Evolutionary conservation across 2,329 filamentous ascomycete species (phyloP).

Genomic region (Fusarium pilosicola): DNA sequence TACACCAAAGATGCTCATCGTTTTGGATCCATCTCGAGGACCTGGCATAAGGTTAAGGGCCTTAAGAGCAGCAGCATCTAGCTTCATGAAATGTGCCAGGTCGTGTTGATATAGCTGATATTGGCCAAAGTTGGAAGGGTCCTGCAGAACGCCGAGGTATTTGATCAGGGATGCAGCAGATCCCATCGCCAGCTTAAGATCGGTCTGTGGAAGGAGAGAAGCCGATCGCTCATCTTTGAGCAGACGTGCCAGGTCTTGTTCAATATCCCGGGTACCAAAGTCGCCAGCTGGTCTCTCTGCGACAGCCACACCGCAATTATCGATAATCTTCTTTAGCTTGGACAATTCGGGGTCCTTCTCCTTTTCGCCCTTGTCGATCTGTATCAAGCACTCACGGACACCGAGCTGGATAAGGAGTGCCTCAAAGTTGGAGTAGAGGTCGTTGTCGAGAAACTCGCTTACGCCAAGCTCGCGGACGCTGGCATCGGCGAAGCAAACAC

Average conservation of each 20-base stretch:
- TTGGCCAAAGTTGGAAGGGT: slow-evolving; percentile 94
- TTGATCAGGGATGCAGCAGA: slow-evolving; percentile 93
- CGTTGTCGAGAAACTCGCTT: slow-evolving; percentile 98
- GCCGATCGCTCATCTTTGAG: slow-evolving; percentile 86
- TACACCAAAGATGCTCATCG: slow-evolving; percentile 93
- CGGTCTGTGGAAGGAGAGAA: slow-evolving; percentile 84
- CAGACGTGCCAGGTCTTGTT: slow-evolving; percentile 89
- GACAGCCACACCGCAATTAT: slow-evolving; percentile 90
- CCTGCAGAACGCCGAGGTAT: slow-evolving; percentile 89
- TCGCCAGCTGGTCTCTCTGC: slow-evolving; percentile 81
- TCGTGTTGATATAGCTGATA: slow-evolving; percentile 98
- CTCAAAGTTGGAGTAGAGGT: slow-evolving; percentile 98
- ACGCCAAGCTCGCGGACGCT: slow-evolving; percentile 95
- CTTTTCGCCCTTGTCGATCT: slow-evolving; percentile 80
- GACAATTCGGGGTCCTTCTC: slow-evolving; percentile 87
- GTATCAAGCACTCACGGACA: slow-evolving; percentile 92
- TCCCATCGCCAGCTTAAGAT: slow-evolving; percentile 95
- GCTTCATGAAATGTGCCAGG: slow-evolving; percentile 96
- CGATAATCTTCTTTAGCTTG: slow-evolving; percentile 89
- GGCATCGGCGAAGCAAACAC: slow-evolving; percentile 97
- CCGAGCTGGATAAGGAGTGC: slow-evolving; percentile 95
- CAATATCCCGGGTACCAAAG: slow-evolving; percentile 90
- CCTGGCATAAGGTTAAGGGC: slow-evolving; percentile 98
- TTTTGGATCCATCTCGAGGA: slow-evolving; percentile 92
- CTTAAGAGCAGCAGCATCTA: slow-evolving; percentile 92